Percentiles rank a stretch among this genome's conserved stretches.
These are phyloP conservation scores for Hippophae rhamnoides DNA, from an alignment of 306 rosid species.

Conservation along the genomic window DNA sequence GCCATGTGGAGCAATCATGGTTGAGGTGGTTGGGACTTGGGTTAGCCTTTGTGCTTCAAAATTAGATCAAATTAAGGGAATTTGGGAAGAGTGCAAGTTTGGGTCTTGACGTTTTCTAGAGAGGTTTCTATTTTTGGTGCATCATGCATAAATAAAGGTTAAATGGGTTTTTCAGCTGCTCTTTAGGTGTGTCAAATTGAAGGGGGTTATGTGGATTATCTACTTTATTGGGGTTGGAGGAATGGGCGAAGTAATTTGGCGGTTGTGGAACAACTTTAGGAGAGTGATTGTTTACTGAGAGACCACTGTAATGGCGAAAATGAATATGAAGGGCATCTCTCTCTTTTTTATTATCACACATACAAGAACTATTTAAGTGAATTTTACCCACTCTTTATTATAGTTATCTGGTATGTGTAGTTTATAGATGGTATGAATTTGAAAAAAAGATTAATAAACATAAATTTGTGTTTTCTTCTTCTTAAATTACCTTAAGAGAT, in stretches of 20 bases:
- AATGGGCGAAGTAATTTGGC: neutral
- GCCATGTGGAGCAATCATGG: constrained; percentile 46
- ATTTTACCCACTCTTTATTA: too few species aligned
- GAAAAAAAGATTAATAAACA: too few species aligned
- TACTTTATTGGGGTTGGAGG: neutral
- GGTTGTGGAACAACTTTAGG: neutral
- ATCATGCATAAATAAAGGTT: constrained; percentile 17
- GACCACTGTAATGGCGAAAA: too few species aligned
- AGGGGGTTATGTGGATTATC: constrained; percentile 10
- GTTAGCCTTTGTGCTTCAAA: constrained; percentile 12
- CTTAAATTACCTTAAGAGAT: too few species aligned
- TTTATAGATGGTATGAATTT: too few species aligned
- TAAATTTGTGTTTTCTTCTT: too few species aligned
- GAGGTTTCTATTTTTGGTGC: constrained; percentile 22
- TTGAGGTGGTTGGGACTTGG: constrained; percentile 20
- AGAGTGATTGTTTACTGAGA: neutral
- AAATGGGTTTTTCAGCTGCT: constrained; percentile 6
- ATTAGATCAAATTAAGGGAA: constrained; percentile 16
- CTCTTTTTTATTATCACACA: too few species aligned
- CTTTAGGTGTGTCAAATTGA: neutral
- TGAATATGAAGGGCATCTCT: too few species aligned
- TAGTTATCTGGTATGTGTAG: too few species aligned
- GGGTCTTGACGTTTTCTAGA: constrained; percentile 16
- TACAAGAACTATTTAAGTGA: too few species aligned
- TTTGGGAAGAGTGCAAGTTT: constrained; percentile 13